A percentile compares a stretch with the other conserved stretches of the same genome.
These are phyloP conservation scores for Metschnikowia amazonensis DNA, from an alignment of 805 yeast species.

Conservation along the genomic window DNA sequence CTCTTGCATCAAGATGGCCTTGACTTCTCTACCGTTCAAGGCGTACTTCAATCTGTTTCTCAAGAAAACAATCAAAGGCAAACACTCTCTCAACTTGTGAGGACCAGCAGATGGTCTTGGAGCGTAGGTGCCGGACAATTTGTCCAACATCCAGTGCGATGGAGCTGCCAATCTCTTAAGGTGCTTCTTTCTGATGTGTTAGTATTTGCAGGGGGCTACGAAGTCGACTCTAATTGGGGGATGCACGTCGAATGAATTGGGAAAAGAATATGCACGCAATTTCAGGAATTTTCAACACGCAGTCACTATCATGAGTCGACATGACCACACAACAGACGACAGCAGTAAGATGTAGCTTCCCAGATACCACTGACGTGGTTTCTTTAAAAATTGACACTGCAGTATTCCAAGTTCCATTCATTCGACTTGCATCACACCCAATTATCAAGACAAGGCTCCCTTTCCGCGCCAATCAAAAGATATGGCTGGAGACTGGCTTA, in stretches of 20 bases:
- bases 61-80: constrained; percentile 93
- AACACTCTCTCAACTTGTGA: constrained; percentile 97
- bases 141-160: constrained; percentile 99
- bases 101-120: constrained; percentile 99
- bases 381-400: too few species aligned
- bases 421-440: constrained; percentile 14
- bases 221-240: constrained; percentile 4
- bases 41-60: constrained; percentile 99
- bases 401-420: neutral
- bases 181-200: constrained; percentile 81
- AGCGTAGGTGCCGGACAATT: constrained; percentile 98
- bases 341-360: too few species aligned
- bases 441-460: constrained; percentile 51
- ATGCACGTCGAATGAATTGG: neutral
- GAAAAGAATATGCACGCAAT: neutral
- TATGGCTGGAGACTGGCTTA: constrained; percentile 23
- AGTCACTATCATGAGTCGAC: neutral
- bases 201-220: constrained; percentile 18
- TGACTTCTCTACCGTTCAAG: constrained; percentile 97
- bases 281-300: neutral
- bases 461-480: constrained; percentile 28
- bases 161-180: constrained; percentile 99
- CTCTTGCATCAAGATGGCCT: constrained; percentile 97
- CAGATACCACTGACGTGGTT: too few species aligned
- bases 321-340: neutral